phyloP scores from a whole-genome alignment of 768 basidiomycete genomes.

The Phaeolepiota aurea region DNA sequence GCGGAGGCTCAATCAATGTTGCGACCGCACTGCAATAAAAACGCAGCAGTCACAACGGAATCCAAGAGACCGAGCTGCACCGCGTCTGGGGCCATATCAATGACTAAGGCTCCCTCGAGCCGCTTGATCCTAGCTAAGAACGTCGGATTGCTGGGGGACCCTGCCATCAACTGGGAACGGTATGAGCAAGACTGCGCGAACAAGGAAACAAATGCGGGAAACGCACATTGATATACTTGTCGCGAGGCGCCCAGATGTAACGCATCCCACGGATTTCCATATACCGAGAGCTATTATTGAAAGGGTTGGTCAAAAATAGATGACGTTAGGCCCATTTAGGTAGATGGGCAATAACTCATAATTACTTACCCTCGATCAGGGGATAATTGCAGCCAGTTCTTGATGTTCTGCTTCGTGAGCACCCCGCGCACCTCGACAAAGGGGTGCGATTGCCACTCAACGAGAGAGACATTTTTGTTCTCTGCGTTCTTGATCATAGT shows the following conservation, averaged over 20 bases:
- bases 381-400: slow-evolving; percentile 48
- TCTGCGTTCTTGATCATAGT: slow-evolving; percentile 44
- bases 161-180: slow-evolving; percentile 35
- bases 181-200: not conserved
- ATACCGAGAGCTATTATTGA: slow-evolving; percentile 27
- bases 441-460: slow-evolving; percentile 48
- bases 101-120: slow-evolving; percentile 30
- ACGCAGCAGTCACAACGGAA: slow-evolving; percentile 37
- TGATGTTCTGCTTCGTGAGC: slow-evolving; percentile 37
- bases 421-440: slow-evolving; percentile 45
- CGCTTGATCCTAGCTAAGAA: slow-evolving; percentile 46
- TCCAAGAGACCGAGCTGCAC: slow-evolving; percentile 49
- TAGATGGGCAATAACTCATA: too few species aligned
- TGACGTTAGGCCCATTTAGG: not conserved
- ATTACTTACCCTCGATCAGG: slow-evolving; percentile 32
- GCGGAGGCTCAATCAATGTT: slow-evolving; percentile 39
- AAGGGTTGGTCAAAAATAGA: not conserved
- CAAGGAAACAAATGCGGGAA: not conserved
- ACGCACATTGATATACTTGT: slow-evolving; percentile 45
- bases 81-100: slow-evolving; percentile 51
- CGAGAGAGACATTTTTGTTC: slow-evolving; percentile 38
- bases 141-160: slow-evolving; percentile 21
- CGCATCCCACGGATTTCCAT: slow-evolving; percentile 43
- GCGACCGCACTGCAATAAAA: slow-evolving; percentile 53
- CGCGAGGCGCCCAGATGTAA: slow-evolving; percentile 51